These are phyloP conservation scores for Pseudogymnoascus sp. DNA, from an alignment of 2,329 filamentous ascomycete species.

Conservation along the genomic window DNA sequence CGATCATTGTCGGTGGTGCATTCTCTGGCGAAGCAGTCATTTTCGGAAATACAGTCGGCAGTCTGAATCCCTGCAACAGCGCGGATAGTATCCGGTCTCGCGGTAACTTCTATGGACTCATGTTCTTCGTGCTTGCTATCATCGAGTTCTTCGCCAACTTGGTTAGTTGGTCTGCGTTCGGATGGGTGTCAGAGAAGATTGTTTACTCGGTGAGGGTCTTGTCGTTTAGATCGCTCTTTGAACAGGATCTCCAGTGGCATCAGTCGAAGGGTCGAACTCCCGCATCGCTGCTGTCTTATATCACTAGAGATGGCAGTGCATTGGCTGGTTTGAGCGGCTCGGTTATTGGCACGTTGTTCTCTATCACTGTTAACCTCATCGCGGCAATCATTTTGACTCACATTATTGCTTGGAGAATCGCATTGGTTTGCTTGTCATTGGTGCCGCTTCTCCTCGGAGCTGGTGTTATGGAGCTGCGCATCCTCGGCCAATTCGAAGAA, in stretches of 20 bases:
- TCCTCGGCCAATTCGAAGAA: constrained; percentile 54
- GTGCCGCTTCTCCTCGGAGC: constrained; percentile 62
- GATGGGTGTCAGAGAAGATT: constrained; percentile 53
- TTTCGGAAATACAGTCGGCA: constrained; percentile 43
- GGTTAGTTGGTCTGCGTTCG: constrained; percentile 45
- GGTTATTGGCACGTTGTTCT: constrained; percentile 60
- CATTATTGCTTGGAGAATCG: constrained; percentile 67
- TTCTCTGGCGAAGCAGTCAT: constrained; percentile 48
- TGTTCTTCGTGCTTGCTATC: constrained; percentile 43
- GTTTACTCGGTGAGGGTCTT: constrained; percentile 55
- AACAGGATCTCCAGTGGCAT: constrained; percentile 64
- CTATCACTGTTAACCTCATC: constrained; percentile 59
- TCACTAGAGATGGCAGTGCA: constrained; percentile 61
- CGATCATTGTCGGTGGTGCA: constrained; percentile 46
- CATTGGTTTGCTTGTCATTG: constrained; percentile 58
- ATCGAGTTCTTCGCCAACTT: constrained; percentile 56
- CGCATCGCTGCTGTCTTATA: constrained; percentile 53
- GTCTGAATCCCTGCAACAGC: constrained; percentile 40
- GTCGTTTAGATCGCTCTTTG: constrained; percentile 55
- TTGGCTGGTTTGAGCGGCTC: constrained; percentile 62
- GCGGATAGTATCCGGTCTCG: constrained; percentile 18
- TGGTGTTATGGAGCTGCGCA: constrained; percentile 59
- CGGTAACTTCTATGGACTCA: constrained; percentile 32
- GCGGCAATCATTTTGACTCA: constrained; percentile 61
- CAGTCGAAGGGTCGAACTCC: constrained; percentile 57